Percentiles rank a stretch among this genome's conserved stretches.
phyloP scores from a whole-genome alignment of 306 rosid genomes.

The Cyclanthera cordifolia region DNA sequence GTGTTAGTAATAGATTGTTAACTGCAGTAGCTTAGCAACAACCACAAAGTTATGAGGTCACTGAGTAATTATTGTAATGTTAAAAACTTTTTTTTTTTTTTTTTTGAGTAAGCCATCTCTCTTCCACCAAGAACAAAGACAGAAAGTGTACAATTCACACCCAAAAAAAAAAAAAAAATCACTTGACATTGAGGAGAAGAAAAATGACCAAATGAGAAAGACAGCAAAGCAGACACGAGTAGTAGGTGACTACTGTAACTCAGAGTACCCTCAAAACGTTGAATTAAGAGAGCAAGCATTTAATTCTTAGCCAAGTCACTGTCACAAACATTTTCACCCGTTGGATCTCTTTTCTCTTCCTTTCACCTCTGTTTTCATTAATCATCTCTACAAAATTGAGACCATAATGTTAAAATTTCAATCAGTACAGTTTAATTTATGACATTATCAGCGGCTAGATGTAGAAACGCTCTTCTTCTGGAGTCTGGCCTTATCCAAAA shows the following conservation, averaged over 20 bases:
- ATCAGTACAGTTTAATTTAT: not conserved
- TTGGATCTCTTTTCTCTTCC: not conserved
- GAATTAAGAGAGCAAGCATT: not conserved
- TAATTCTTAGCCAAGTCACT: not conserved
- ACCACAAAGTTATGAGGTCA: too few species aligned
- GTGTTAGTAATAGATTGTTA: too few species aligned
- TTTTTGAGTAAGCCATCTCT: too few species aligned
- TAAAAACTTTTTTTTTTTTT: too few species aligned
- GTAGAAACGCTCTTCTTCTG: not conserved
- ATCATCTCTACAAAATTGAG: not conserved
- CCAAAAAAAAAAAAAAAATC: not conserved
- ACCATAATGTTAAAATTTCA: too few species aligned
- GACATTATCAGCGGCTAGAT: not conserved
- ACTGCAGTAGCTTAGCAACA: too few species aligned
- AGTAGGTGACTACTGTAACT: not conserved
- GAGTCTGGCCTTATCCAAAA: not conserved
- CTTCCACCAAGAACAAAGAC: too few species aligned
- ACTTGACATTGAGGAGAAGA: not conserved
- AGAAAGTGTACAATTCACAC: too few species aligned
- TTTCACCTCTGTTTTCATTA: not conserved
- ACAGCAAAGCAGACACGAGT: not conserved
- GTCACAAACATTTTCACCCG: not conserved
- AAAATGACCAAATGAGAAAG: not conserved
- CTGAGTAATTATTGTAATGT: too few species aligned
- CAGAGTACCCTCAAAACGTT: not conserved